Percentiles rank a stretch among this genome's conserved stretches.
Evolutionary conservation across 176 grass and related monocot species (phyloP).

Genomic region (Phyllostachys edulis): DNA sequence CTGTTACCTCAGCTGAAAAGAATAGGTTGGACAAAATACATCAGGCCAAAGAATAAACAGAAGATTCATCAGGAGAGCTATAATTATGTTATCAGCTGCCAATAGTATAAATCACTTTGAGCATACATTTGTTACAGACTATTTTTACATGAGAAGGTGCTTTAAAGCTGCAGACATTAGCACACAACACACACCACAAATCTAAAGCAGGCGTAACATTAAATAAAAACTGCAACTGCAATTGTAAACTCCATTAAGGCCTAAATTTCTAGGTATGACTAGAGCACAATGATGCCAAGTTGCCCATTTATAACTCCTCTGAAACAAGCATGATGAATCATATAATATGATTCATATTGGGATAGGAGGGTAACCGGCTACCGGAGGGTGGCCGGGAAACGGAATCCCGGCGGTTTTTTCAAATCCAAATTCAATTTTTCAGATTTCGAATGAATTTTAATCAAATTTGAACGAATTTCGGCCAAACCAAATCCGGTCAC

Average conservation of each 20-base stretch:
- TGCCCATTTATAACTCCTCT: too few relatives aligned
- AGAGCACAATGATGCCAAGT: not conserved
- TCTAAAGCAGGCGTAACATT: not conserved
- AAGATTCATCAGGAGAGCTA: not conserved
- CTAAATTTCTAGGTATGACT: not conserved
- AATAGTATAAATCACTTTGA: not conserved
- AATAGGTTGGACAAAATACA: not conserved
- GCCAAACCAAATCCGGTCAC: too few relatives aligned
- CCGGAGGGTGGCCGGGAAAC: too few relatives aligned
- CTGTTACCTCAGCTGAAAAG: slow-evolving; percentile 27
- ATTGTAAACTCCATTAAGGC: not conserved
- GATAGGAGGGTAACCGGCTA: too few relatives aligned
- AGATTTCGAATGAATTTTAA: too few relatives aligned
- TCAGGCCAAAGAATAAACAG: not conserved
- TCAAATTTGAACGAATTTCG: too few relatives aligned
- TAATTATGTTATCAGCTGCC: not conserved
- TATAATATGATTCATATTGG: not conserved
- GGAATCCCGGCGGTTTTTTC: too few relatives aligned
- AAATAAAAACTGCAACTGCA: not conserved
- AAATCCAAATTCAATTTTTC: too few relatives aligned
- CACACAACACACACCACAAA: not conserved
- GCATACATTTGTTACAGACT: too few relatives aligned
- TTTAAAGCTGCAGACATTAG: not conserved
- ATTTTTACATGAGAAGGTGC: not conserved
- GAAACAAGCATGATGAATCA: not conserved